phyloP scores from a whole-genome alignment of 2,329 filamentous ascomycete species.

The Arthrobotrys conoides region DNA sequence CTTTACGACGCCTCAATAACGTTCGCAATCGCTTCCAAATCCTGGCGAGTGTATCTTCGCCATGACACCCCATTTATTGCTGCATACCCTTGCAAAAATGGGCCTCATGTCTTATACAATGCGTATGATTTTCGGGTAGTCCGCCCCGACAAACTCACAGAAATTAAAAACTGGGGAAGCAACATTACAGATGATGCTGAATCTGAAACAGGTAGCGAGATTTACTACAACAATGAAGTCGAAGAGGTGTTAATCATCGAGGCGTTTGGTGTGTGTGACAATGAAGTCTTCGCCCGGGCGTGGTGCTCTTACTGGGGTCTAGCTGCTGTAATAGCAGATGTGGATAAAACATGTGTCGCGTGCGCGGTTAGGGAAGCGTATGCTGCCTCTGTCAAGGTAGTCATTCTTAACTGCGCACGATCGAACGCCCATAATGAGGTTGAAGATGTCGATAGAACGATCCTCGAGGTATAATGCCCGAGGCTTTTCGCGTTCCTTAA shows the following conservation, averaged over 20 bases:
- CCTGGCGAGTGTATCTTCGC: conserved; percentile 75
- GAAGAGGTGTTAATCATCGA: conserved; percentile 80
- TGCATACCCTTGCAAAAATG: conserved; percentile 76
- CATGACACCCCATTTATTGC: conserved; percentile 77
- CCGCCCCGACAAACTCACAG: conserved; percentile 76
- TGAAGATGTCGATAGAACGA: conserved; percentile 70
- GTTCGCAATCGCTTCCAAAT: conserved; percentile 73
- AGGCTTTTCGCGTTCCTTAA: background rate
- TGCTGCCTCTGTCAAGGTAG: conserved; percentile 79
- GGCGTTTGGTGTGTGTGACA: conserved; percentile 80
- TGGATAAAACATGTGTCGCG: conserved; percentile 79
- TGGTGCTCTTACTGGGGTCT: conserved; percentile 84
- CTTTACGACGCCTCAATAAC: conserved; percentile 75
- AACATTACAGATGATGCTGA: conserved; percentile 61
- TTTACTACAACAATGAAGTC: conserved; percentile 70
- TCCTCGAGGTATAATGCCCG: conserved; percentile 66
- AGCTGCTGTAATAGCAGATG: conserved; percentile 78
- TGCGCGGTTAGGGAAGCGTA: conserved; percentile 83
- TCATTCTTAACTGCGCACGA: conserved; percentile 73
- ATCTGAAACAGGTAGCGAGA: conserved; percentile 56
- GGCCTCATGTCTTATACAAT: conserved; percentile 79
- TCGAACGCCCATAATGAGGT: conserved; percentile 65
- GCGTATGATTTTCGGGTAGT: conserved; percentile 76
- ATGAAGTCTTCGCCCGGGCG: conserved; percentile 81
- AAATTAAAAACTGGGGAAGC: conserved; percentile 76